Conservation (phyloP, 768 basidiomycete genomes). For the Mrakia frigida region DNA sequence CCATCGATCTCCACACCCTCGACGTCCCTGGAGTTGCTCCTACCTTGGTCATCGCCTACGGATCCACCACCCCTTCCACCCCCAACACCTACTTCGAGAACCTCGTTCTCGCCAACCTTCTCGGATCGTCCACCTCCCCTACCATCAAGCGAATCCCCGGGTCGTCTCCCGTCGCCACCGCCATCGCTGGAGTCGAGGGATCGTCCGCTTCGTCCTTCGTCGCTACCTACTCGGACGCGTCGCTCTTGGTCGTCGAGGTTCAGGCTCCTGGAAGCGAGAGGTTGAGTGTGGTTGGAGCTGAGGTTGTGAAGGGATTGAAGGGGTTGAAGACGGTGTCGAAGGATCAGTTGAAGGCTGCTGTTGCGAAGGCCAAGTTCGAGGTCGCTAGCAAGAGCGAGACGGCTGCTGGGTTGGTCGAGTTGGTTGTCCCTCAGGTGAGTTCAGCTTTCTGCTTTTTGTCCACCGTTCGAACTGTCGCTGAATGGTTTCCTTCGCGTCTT, state of each 20-base stretch:
- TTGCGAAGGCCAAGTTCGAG: constrained; percentile 82
- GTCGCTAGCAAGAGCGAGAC: constrained; percentile 66
- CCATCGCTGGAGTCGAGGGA: constrained; percentile 49
- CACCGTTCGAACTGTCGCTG: background rate
- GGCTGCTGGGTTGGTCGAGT: constrained; percentile 58
- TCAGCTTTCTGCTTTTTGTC: background rate
- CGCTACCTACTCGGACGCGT: constrained; percentile 85
- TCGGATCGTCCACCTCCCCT: constrained; percentile 49
- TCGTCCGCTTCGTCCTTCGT: constrained; percentile 67
- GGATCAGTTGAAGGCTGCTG: constrained; percentile 72
- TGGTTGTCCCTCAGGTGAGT: constrained; percentile 63
- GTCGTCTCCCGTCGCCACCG: constrained; percentile 60
- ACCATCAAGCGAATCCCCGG: constrained; percentile 84
- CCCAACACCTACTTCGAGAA: constrained; percentile 59
- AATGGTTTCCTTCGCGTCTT: background rate
- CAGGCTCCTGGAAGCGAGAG: constrained; percentile 62
- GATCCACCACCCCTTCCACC: constrained; percentile 52
- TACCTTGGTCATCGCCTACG: constrained; percentile 84
- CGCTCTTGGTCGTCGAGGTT: constrained; percentile 75
- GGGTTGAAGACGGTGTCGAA: constrained; percentile 55
- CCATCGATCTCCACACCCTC: constrained; percentile 50
- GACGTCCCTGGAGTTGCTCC: constrained; percentile 52
- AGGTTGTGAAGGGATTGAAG: constrained; percentile 57
- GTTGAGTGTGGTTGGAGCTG: constrained; percentile 59
- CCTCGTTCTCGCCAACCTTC: constrained; percentile 63